A percentile compares a stretch with the other conserved stretches of the same genome.
These are phyloP conservation scores for Millerozyma miso DNA, from an alignment of 805 yeast genomes.

Conservation along the genomic window DNA sequence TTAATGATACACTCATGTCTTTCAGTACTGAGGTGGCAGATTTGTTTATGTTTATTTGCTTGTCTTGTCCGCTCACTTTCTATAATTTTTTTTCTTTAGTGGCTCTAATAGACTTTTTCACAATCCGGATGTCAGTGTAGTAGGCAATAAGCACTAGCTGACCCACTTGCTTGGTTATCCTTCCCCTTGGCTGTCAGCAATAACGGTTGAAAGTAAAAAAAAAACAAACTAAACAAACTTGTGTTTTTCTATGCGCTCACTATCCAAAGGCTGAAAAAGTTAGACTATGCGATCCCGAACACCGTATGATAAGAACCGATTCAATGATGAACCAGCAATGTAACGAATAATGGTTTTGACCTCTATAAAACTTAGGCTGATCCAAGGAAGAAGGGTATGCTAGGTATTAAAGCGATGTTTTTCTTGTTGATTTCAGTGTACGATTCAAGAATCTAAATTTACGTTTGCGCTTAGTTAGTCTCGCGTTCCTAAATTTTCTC, in stretches of 20 bases:
- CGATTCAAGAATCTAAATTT: not conserved
- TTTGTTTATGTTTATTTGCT: not conserved
- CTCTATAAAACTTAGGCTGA: not conserved
- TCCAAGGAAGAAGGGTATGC: not conserved
- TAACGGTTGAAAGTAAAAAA: not conserved
- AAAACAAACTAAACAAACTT: not conserved
- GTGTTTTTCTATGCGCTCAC: not conserved
- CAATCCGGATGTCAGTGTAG: not conserved
- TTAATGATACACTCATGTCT: conserved; percentile 1
- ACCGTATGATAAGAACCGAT: not conserved
- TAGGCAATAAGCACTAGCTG: not conserved
- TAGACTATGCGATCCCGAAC: not conserved
- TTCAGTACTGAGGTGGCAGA: not conserved
- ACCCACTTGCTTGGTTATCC: not conserved
- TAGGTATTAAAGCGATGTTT: not conserved
- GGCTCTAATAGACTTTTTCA: not conserved
- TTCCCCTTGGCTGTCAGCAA: not conserved
- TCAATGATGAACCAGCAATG: not conserved
- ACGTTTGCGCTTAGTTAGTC: not conserved
- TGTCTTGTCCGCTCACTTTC: not conserved
- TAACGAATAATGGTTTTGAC: not conserved
- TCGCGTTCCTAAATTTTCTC: not conserved
- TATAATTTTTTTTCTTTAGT: too few relatives aligned
- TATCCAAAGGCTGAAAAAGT: not conserved
- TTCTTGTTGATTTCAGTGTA: not conserved